Evolutionary conservation across 345 rosid species (phyloP), one percentile per base, ranked within the genome.

Genomic region (Populus tremula): DNA sequence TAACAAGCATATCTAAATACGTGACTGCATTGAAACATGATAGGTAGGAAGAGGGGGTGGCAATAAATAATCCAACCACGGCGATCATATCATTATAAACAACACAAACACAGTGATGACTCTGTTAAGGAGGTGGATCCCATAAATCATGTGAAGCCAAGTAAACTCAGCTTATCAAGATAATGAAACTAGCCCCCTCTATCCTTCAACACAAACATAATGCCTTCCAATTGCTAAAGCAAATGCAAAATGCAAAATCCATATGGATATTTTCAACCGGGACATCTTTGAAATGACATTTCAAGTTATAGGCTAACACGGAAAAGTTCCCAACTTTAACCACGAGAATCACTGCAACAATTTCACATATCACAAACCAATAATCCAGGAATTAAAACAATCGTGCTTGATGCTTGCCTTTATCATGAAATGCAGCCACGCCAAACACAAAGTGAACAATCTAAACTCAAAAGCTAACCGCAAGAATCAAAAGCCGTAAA

Each of bases 61-160:
- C 64, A 59, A n/a, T 59, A 67, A 43, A 67, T 35, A 67, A 69
- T 25, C 53, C 72, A 41, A n/a, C 31, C 41, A 17, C 53, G 5
- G 10, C 14, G 6, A 29, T 69, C 53, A 20, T 21, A 39, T n/a
- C 53, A 69, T 69, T 53, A 13, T 36, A 35, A 20, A 61, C 18
- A 5, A 71, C 35, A 21, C 36, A 35, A 13, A 72, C 11, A 56
- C 35, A 31, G 31, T 56, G 45, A 72, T 47, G 66, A 64, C 14
- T 43, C 49, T 33, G 35, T 21, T 21, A 47, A 2, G 29, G 33
- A 49, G 31, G 49, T 47, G 78, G 78, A 66, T 64, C 63, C 71
- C 64, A 49, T 49, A 2, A 14, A 6, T 25, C 78, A 65, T 59
- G 71, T 75, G 78, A 66, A 66, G 63, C 67, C 41, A 66, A 49